These are phyloP conservation scores for Agrocybe praecox DNA, from an alignment of 768 basidiomycete species.

Conservation along the genomic window DNA sequence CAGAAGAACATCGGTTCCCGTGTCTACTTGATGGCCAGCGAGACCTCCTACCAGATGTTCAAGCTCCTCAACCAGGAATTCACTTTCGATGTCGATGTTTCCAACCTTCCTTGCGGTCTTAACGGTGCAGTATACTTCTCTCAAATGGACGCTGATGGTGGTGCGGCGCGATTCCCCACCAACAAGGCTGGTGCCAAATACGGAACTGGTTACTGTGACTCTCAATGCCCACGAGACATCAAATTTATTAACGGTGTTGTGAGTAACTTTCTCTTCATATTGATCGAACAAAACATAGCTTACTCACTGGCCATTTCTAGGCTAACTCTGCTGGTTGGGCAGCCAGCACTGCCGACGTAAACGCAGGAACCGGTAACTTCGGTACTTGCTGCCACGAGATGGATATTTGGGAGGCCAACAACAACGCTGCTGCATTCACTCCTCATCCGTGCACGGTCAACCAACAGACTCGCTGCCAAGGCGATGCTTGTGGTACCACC, in stretches of 20 bases:
- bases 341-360: constrained; percentile 35
- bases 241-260: constrained; percentile 63
- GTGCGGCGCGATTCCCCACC: constrained; percentile 43
- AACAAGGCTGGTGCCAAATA: constrained; percentile 60
- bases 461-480: constrained; percentile 44
- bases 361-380: constrained; percentile 45
- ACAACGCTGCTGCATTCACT: constrained; percentile 50
- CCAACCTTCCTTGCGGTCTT: constrained; percentile 58
- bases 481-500: constrained; percentile 38
- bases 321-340: constrained; percentile 51
- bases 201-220: constrained; percentile 39
- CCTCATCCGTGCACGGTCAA: constrained; percentile 49
- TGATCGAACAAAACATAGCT: too few relatives aligned
- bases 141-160: constrained; percentile 61
- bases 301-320: too few relatives aligned
- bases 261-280: constrained; percentile 15
- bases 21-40: constrained; percentile 53
- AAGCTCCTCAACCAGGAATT: constrained; percentile 58
- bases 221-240: constrained; percentile 58
- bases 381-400: constrained; percentile 63
- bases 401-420: constrained; percentile 65
- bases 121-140: constrained; percentile 63
- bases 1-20: constrained; percentile 44
- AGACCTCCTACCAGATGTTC: constrained; percentile 45
- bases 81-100: constrained; percentile 63